Conservation (phyloP, 192 early-diverging fungal species). For the Backusella sp. region DNA sequence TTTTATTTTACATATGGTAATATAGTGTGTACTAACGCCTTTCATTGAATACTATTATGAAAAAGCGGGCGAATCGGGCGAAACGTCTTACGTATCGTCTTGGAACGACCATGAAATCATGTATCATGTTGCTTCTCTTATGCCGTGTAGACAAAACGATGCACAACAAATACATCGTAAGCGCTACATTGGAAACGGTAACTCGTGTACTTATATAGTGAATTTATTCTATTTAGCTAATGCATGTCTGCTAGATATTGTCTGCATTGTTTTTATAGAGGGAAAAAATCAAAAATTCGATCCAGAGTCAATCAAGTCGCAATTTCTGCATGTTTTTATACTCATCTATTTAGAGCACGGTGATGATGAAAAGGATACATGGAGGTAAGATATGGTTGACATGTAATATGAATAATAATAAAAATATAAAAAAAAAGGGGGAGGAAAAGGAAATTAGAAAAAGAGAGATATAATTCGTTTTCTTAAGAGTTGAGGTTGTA, state of each 20-base stretch:
- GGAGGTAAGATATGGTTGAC: conserved; percentile 26
- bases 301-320: conserved; percentile 49
- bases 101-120: conserved; percentile 82
- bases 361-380: background rate
- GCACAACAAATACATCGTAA: conserved; percentile 66
- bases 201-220: background rate
- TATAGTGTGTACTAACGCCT: background rate
- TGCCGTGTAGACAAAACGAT: conserved; percentile 65
- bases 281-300: conserved; percentile 39
- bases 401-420: background rate
- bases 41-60: background rate
- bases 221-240: too few relatives aligned
- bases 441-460: background rate
- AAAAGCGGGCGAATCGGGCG: conserved; percentile 64
- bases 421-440: background rate
- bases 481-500: conserved; percentile 33
- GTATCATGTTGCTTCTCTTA: conserved; percentile 77
- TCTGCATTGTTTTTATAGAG: conserved; percentile 50
- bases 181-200: conserved; percentile 59
- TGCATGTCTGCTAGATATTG: conserved; percentile 40
- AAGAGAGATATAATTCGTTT: background rate
- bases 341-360: conserved; percentile 34
- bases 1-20: background rate
- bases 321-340: conserved; percentile 55
- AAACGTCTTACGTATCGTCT: conserved; percentile 65